phyloP scores from a whole-genome alignment of 2,329 filamentous ascomycete genomes.

The Fusarium protoensiforme region DNA sequence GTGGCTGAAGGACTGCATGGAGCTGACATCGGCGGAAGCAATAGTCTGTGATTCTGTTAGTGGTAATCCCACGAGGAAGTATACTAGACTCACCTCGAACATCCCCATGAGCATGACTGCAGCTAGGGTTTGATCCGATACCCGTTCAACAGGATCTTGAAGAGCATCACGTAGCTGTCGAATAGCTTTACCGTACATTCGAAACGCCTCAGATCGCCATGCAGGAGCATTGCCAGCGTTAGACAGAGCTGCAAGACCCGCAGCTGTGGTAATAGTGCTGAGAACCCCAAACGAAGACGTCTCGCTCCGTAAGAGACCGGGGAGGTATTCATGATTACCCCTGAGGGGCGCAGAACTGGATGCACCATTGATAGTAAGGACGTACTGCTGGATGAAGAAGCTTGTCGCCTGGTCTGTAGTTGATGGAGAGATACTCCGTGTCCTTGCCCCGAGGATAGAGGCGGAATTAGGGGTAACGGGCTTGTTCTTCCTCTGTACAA shows the following conservation, averaged over 20 bases:
- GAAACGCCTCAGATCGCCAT: slow-evolving; percentile 28
- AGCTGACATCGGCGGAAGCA: slow-evolving; percentile 17
- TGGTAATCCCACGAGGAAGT: accelerated
- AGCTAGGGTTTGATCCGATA: slow-evolving; percentile 32
- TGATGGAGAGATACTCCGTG: slow-evolving; percentile 17
- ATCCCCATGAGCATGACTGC: slow-evolving; percentile 37
- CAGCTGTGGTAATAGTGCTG: slow-evolving; percentile 23
- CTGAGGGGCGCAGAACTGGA: neutral
- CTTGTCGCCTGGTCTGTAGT: slow-evolving; percentile 19
- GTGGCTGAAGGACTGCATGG: slow-evolving; percentile 33
- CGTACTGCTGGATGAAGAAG: slow-evolving; percentile 37
- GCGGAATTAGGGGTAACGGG: accelerated
- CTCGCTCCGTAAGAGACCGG: slow-evolving; percentile 15
- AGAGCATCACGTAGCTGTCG: slow-evolving; percentile 18
- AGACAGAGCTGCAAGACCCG: slow-evolving; percentile 35
- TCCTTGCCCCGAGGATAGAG: neutral
- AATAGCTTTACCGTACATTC: slow-evolving; percentile 28
- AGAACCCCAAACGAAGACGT: slow-evolving; percentile 23
- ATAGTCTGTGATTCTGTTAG: slow-evolving; percentile 18
- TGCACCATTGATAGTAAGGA: neutral
- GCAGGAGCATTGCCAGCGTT: slow-evolving; percentile 21
- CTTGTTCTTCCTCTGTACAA: neutral
- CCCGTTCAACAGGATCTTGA: slow-evolving; percentile 9
- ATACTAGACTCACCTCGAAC: slow-evolving; percentile 16
- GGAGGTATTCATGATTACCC: slow-evolving; percentile 32